Evolutionary conservation across 1,284 basidiomycete genomes (phyloP).

Genomic region (Volvariella surrecta): DNA sequence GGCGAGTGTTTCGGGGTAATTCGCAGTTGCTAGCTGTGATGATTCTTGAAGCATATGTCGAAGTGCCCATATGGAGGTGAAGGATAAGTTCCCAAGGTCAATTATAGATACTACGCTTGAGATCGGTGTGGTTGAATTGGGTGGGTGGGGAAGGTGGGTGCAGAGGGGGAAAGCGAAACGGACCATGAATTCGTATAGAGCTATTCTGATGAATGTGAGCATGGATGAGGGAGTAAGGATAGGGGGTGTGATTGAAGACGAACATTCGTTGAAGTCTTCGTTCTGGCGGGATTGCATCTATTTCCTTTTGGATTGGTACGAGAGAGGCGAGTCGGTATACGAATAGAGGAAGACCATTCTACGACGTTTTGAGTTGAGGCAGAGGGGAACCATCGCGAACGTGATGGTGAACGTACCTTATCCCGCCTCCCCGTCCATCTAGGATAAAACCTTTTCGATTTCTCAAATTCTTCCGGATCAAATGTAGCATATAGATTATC

Average conservation of each 20-base stretch:
- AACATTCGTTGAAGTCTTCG: conserved; percentile 66
- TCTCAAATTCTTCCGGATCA: conserved; percentile 49
- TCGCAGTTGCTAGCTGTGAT: conserved; percentile 62
- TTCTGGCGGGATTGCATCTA: conserved; percentile 42
- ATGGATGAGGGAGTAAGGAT: conserved; percentile 2
- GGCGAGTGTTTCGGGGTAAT: conserved; percentile 70
- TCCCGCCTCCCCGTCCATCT: conserved; percentile 69
- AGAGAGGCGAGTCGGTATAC: conserved; percentile 62
- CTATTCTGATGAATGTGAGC: conserved; percentile 20
- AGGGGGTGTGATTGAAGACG: conserved; percentile 18
- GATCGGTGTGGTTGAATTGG: conserved; percentile 42
- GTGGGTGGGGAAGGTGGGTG: conserved; percentile 47
- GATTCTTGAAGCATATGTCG: conserved; percentile 67
- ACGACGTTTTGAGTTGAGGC: conserved; percentile 3
- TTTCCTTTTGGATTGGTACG: conserved; percentile 45
- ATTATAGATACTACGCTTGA: conserved; percentile 65
- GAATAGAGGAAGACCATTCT: conserved; percentile 66
- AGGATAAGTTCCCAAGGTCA: conserved; percentile 54
- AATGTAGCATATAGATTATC: conserved; percentile 54
- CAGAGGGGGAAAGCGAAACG: conserved; percentile 60
- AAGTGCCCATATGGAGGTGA: conserved; percentile 59
- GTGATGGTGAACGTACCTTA: conserved; percentile 34
- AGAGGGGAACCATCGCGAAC: neutral
- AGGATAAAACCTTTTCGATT: conserved; percentile 57
- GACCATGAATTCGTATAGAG: conserved; percentile 58